Evolutionary conservation across 768 basidiomycete genomes (phyloP), one percentile per base, ranked within the genome.

Genomic region (Kwoniella dejecticola): DNA sequence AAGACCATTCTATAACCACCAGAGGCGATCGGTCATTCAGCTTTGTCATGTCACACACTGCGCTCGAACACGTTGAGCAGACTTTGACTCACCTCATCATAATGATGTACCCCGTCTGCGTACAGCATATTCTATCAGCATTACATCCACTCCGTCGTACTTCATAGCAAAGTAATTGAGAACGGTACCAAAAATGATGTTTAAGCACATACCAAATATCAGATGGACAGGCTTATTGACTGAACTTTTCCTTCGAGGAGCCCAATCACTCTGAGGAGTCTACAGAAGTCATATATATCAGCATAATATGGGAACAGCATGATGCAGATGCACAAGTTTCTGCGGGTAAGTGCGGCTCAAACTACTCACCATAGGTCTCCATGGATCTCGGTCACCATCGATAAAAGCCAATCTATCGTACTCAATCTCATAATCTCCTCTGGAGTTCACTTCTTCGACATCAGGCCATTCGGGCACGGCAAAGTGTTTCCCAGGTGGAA

Each of bases 371-470:
- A 85, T 86, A 0, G 91, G 90, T 58, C 88, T 84, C 92, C 92
- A 96, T 15, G 92, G 91, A 79, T 95, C 92, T 21, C 75, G 57
- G 52, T 78, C 77, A 23, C 77, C 77, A 54, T 78, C 77, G 26
- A 97, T 89, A 69, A 95, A 86, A 0, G 92, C 93, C 63, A 97
- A 80, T 62, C 88, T 82, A 77, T 93, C 89, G 13, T 85, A 86
- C 17, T 86, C 86, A 56, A 95, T 86, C 52, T 82, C 85, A 77
- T 89, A 97, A 73, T 88, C 88, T n/a, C 93, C 93, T 3, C 95
- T 80, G 3, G 75, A 79, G 68, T 97, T 97, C 49, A 97, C 91
- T 0, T 83, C 85, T 0, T 87, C 88, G 52, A 95, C 82, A 69
- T 94, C 90, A 0, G 93, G 93, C 68, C 85, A 71, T 0, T 72